phyloP scores from a whole-genome alignment of 2,329 filamentous ascomycete species.

The Sarocladium brachiariae region DNA sequence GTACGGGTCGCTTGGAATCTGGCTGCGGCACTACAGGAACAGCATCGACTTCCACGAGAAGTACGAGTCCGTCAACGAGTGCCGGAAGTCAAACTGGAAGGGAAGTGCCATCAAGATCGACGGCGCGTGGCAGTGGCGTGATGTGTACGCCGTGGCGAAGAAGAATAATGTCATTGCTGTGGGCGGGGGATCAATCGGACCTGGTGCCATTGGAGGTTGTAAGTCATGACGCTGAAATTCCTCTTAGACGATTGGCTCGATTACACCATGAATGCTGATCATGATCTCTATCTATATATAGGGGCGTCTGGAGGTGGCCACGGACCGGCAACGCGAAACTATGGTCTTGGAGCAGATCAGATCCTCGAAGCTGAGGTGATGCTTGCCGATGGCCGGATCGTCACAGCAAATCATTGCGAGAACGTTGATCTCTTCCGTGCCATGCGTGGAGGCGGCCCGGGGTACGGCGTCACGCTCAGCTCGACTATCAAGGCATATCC shows the following conservation, averaged over 20 bases:
- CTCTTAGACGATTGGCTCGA: neutral
- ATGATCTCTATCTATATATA: neutral
- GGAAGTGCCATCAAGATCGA: constrained; percentile 28
- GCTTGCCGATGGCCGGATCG: constrained; percentile 26
- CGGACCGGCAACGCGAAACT: constrained; percentile 28
- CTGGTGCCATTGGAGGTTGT: constrained; percentile 29
- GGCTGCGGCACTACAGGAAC: constrained; percentile 26
- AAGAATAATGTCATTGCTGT: constrained; percentile 27
- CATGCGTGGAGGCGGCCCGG: constrained; percentile 31
- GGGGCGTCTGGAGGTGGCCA: constrained; percentile 33
- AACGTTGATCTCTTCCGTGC: constrained; percentile 31
- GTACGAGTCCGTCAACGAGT: constrained; percentile 18
- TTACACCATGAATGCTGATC: neutral
- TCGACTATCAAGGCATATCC: constrained; percentile 35
- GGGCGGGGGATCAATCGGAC: constrained; percentile 21
- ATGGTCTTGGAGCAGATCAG: constrained; percentile 37
- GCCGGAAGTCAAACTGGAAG: constrained; percentile 21
- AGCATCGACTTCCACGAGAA: constrained; percentile 19
- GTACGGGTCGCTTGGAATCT: constrained; percentile 22
- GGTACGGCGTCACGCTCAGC: constrained; percentile 29
- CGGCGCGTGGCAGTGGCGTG: constrained; percentile 26
- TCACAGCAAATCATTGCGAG: constrained; percentile 26
- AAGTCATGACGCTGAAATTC: no score
- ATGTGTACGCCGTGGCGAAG: constrained; percentile 25
- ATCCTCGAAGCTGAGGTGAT: constrained; percentile 35